These are phyloP conservation scores for Apiospora arundinis DNA, from an alignment of 2,329 filamentous ascomycete species.

Conservation along the genomic window DNA sequence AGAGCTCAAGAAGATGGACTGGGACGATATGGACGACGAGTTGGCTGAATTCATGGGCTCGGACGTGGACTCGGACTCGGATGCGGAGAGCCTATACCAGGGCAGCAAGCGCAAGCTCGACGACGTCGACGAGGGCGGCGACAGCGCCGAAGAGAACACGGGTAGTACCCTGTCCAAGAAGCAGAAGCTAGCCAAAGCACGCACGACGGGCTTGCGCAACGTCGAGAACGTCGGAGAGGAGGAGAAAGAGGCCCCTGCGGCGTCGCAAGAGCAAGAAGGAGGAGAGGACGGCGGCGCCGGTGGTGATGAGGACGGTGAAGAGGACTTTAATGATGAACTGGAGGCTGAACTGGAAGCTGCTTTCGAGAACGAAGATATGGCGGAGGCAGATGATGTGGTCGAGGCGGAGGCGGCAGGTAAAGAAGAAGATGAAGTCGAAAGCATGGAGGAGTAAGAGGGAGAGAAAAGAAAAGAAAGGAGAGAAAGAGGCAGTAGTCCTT, in stretches of 20 bases:
- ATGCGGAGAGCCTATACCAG: constrained; percentile 47
- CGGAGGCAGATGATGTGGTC: too few relatives aligned
- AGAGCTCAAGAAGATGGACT: constrained; percentile 38
- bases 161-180: constrained; percentile 48
- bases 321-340: constrained; percentile 53
- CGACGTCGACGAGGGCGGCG: constrained; percentile 27
- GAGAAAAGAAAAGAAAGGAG: background rate
- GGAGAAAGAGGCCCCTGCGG: background rate
- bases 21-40: constrained; percentile 62
- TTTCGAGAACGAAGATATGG: constrained; percentile 25
- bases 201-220: constrained; percentile 48
- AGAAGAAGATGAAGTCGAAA: background rate
- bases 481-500: background rate
- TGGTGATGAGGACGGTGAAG: constrained; percentile 42
- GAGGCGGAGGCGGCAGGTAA: background rate
- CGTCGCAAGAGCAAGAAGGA: constrained; percentile 38
- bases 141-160: constrained; percentile 12
- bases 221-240: constrained; percentile 45
- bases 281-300: constrained; percentile 34
- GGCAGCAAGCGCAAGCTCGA: constrained; percentile 40
- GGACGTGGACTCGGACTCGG: constrained; percentile 46
- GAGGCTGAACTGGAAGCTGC: constrained; percentile 49
- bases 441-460: background rate
- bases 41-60: constrained; percentile 67
- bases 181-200: constrained; percentile 47